Percentiles rank a stretch among this genome's conserved stretches.
Evolutionary conservation across 2,329 filamentous ascomycete genomes (phyloP).

Genomic region (Parasarocladium wereldwijsianum): DNA sequence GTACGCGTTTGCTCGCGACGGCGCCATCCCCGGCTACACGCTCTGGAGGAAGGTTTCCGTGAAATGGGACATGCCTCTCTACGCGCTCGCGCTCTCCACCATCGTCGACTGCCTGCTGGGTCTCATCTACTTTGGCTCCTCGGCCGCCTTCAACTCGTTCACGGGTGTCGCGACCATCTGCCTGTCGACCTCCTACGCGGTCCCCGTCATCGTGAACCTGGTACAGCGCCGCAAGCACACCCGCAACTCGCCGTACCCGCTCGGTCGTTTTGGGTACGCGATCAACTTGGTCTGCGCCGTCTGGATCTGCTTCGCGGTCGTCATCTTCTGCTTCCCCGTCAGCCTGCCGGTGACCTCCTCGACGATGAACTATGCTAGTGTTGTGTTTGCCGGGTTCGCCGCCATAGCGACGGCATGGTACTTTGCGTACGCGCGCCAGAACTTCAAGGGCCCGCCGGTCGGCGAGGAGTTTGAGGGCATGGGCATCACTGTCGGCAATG

Average conservation of each 20-base stretch:
- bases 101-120: constrained; percentile 56
- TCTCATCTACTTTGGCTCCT: constrained; percentile 66
- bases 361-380: constrained; percentile 53
- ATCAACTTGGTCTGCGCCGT: constrained; percentile 55
- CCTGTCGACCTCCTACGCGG: constrained; percentile 58
- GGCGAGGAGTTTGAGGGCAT: constrained; percentile 1
- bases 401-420: constrained; percentile 48
- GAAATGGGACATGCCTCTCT: constrained; percentile 53
- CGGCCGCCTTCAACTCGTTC: constrained; percentile 65
- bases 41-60: constrained; percentile 53
- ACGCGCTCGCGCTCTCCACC: constrained; percentile 53
- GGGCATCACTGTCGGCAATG: background rate
- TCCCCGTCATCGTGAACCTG: constrained; percentile 60
- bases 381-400: constrained; percentile 50
- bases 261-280: constrained; percentile 51
- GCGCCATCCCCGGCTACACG: constrained; percentile 54
- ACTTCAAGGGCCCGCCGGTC: constrained; percentile 43
- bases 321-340: constrained; percentile 65
- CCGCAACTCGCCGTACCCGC: constrained; percentile 49
- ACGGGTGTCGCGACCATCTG: constrained; percentile 71
- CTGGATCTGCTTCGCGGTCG: constrained; percentile 57
- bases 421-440: constrained; percentile 44
- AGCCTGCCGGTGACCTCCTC: constrained; percentile 39
- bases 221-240: constrained; percentile 52
- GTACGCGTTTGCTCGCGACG: constrained; percentile 63